Evolutionary conservation across 805 yeast genomes (phyloP), one percentile per base, ranked within the genome.

Genomic region (Wickerhamiella domercqiae): DNA sequence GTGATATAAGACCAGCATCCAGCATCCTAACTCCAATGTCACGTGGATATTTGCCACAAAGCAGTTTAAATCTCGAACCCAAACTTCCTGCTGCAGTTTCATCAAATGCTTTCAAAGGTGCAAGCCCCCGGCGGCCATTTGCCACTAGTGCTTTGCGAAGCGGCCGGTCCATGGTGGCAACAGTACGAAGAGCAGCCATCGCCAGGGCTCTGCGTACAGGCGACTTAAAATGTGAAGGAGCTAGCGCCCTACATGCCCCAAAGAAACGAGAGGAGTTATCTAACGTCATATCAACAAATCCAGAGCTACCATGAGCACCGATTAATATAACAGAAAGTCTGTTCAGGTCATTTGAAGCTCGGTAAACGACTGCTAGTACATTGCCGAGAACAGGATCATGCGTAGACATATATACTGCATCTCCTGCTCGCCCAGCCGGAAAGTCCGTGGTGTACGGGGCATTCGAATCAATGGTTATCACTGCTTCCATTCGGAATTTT

Each of bases 41-140:
- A 0, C 52, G 47, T 0, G 93, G 83, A 0, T 70, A 55, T 38
- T 59, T 62, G 3, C 67, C 61, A 5, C 67, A 62, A 3, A 81
- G 58, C 2, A 76, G 59, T 3, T 49, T 49, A 77, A 86, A 76
- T 11, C 60, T 44, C 22, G 78, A 71, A 0, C 95, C 93, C 20
- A 81, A 52, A 7, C 68, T 67, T 0, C 96, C 97, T 1, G 95
- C 94, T 38, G 70, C 66, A 0, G 87, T 78, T 47, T 82, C 94
- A 56, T 87, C 96, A 70, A 75, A 66, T 53, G 68, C 66, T 44
- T 57, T 58, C 13, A 47, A 31, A 14, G 24, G 13, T 15, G 18
- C 20, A 15, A 28, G n/a, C 6, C 30, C 17, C 5, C 17, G 30
- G 17, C 16, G 30, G 20, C 34, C 21, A n/a, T 14, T 4, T 15